These are phyloP conservation scores for Vitis riparia DNA, from an alignment of 164 flowering plant species.

Conservation along the genomic window DNA sequence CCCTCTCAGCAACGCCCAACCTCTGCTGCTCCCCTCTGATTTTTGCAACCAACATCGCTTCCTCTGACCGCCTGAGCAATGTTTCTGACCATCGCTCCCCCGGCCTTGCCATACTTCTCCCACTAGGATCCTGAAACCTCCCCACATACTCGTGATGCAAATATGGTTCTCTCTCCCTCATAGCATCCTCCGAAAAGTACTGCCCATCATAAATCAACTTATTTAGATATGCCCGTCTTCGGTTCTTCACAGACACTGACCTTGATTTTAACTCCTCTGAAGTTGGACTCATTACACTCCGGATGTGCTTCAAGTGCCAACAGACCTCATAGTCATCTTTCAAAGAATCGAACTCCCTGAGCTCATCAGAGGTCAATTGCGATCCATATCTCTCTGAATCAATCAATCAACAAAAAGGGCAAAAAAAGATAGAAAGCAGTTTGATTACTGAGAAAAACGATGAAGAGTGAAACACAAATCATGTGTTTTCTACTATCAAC, in stretches of 20 bases:
- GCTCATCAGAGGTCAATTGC: constrained; percentile 56
- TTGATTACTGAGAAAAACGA: neutral
- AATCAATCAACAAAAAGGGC: neutral
- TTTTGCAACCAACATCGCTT: constrained; percentile 74
- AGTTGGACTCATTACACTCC: constrained; percentile 60
- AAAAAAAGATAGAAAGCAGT: neutral
- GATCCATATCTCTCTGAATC: constrained; percentile 77
- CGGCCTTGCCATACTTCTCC: constrained; percentile 77
- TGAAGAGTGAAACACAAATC: too few relatives aligned
- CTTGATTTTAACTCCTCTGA: constrained; percentile 45
- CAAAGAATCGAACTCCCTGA: constrained; percentile 57
- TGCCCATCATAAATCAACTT: constrained; percentile 62
- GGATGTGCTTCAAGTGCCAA: constrained; percentile 76
- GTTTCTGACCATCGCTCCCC: constrained; percentile 98
- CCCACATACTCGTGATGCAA: constrained; percentile 92
- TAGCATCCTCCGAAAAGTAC: constrained; percentile 94
- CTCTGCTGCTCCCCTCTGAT: constrained; percentile 87
- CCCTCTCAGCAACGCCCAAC: constrained; percentile 74
- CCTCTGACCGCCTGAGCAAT: constrained; percentile 75
- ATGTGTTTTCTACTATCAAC: too few relatives aligned
- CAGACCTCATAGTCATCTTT: constrained; percentile 73
- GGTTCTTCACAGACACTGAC: constrained; percentile 69
- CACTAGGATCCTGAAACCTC: constrained; percentile 78
- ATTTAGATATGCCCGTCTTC: constrained; percentile 77
- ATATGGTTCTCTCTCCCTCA: constrained; percentile 98